These are phyloP conservation scores for Microstegium vimineum DNA, from an alignment of 176 grass and related monocot genomes.

Conservation along the genomic window DNA sequence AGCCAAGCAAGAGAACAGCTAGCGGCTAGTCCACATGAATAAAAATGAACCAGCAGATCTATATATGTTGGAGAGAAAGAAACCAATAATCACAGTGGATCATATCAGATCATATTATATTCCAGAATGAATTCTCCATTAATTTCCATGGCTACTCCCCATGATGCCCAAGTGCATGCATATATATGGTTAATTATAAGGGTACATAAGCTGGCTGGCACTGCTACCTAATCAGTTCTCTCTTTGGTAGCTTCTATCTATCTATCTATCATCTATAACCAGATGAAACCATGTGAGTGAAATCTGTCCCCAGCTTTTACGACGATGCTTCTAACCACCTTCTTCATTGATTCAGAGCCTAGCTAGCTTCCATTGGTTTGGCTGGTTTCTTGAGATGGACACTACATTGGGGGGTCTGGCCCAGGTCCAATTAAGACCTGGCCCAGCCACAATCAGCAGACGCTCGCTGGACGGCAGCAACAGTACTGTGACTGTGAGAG, in stretches of 20 bases:
- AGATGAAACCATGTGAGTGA: not conserved
- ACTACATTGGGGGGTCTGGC: conserved; percentile 13
- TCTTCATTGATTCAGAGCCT: not conserved
- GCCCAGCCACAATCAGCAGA: conserved; percentile 30
- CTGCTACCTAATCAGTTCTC: conserved; percentile 23
- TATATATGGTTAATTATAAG: conserved; percentile 11
- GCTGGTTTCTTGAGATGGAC: conserved; percentile 39
- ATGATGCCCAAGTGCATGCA: conserved; percentile 36
- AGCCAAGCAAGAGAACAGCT: too few species aligned
- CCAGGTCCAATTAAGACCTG: conserved; percentile 27
- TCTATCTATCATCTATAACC: not conserved
- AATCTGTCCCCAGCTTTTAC: not conserved
- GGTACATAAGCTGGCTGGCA: conserved; percentile 11
- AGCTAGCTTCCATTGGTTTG: conserved; percentile 16
- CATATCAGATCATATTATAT: not conserved
- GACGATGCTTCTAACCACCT: not conserved
- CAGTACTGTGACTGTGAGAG: not conserved
- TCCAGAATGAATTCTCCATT: not conserved
- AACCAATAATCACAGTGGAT: not conserved
- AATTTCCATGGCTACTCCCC: not conserved
- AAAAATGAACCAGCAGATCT: not conserved
- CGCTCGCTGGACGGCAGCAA: not conserved
- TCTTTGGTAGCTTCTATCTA: conserved; percentile 16
- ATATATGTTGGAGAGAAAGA: not conserved
- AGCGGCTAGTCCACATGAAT: not conserved